Evolutionary conservation across 352 stramenopile species (phyloP), one percentile per base, ranked within the genome.

Genomic region (Phytophthora idaei): DNA sequence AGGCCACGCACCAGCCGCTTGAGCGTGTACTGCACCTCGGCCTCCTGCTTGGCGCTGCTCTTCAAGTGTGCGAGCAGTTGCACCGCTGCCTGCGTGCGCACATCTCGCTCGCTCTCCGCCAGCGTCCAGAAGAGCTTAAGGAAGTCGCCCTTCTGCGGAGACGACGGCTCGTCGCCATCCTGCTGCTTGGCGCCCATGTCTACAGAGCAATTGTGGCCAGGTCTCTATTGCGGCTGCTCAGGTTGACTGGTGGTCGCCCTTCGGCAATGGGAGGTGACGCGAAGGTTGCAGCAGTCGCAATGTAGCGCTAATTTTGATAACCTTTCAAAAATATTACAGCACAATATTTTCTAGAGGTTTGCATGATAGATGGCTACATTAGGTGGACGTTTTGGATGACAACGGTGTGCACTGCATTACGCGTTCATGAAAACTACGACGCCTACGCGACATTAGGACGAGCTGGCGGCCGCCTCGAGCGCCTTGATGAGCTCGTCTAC

Each of bases 1-100:
- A 98, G 71, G 4, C 92, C 92, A 62, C 89, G 90, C 62, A 98
- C 86, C 55, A 98, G 72, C 1, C 92, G 88, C 79, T 97, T 97
- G 57, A 97, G 77, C 61, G 91, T 96, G 76, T 98, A 98, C 47
- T 91, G 73, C 49, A 94, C 76, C 44, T 97, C 90, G 8, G 49
- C 36, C 8, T 81, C 73, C 8, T 65, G 48, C 51, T 77, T 74
- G 21, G 31, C 45, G 48, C 64, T 71, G 56, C 64, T 63, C 64
- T 72, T 63, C 61, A 87, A 47, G 54, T 92, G 73, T 29, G 57
- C 55, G 34, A 96, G 72, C 31, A 93, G 64, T 62, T 87, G 68
- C 25, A 80, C 76, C n/a, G 80, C 83, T 8, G 88, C 85, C 39
- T 80, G 61, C 27, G 77, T 85, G 42, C 88, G 86, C 52, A 74